phyloP scores from a whole-genome alignment of 805 yeast species.

The Candida tallmaniae region DNA sequence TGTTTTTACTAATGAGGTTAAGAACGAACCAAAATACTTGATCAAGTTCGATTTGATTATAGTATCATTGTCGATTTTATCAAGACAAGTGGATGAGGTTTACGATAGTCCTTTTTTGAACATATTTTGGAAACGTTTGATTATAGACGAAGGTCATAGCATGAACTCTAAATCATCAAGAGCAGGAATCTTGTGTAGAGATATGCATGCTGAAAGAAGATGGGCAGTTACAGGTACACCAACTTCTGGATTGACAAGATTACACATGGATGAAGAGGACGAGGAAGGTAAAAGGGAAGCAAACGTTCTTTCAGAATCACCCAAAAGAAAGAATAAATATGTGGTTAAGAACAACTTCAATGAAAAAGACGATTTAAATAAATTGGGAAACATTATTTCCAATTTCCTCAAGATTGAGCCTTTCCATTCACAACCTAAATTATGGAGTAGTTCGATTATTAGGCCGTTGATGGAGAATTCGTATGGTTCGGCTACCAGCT shows the following conservation, averaged over 20 bases:
- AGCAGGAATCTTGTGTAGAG: conserved; percentile 45
- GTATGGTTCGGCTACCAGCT: conserved; percentile 38
- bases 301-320: conserved; percentile 8
- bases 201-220: conserved; percentile 51
- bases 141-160: conserved; percentile 75
- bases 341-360: conserved; percentile 47
- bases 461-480: conserved; percentile 42
- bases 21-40: conserved; percentile 25
- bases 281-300: conserved; percentile 11
- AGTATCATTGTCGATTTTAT: conserved; percentile 44
- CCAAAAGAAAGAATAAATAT: conserved; percentile 29
- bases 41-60: conserved; percentile 50
- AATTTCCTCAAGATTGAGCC: conserved; percentile 59
- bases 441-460: conserved; percentile 45
- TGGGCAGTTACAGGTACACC: conserved; percentile 82
- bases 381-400: conserved; percentile 48
- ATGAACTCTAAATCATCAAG: conserved; percentile 50
- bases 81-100: conserved; percentile 30
- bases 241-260: conserved; percentile 60
- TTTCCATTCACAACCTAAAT: conserved; percentile 42
- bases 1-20: conserved; percentile 16
- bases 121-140: conserved; percentile 63
- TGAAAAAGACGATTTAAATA: conserved; percentile 48
- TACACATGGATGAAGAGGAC: conserved; percentile 43
- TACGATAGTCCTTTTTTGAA: conserved; percentile 32